Base-by-base conservation (phyloP, 2,329 filamentous ascomycete genomes). In the Trichoderma sp. region DNA sequence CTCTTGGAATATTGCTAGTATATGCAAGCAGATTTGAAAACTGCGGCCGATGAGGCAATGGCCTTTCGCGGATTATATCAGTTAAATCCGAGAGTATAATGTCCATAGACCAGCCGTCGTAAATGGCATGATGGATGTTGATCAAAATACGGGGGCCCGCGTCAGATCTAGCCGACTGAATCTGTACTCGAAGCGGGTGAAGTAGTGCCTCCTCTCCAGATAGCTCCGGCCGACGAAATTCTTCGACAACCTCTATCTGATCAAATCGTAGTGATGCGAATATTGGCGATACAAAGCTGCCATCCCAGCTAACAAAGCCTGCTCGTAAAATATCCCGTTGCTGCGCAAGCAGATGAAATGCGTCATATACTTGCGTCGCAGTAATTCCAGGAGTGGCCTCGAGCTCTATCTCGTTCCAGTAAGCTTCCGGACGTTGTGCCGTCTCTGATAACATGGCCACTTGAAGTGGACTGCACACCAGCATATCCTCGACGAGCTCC, bases 31-130 rank as follows among this genome's bases (percentile, higher is more conserved):
- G 83, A 0, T 88, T 80, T 0, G 86, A 84, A 79, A 94, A 97
- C 31, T 91, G 87, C 1, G 91, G 89, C 33, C 92, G 87, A 1
- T 79, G 59, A 0, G 78, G 50, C 1, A 85, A 77, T 5, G 67
- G 16, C 1, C 77, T 71, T 9, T 81, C 80, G 33, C 69, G 67
- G 0, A 93, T 79, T 1, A 93, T 78, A 0, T 79, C 80, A 4
- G 89, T 86, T 5, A 97, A 84, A 81, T 98, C 94, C 31, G 88
- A 85, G 16, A 94, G 79, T 0, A 97, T 83, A 35, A 96, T 86
- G 69, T 98, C 93, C 80, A 95, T 89, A 0, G 95, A 95, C 95
- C 95, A 98, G n/a, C 95, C 95, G 82, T 98, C 95, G 80, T 97
- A 98, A 1, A 97, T 82, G 0, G 94, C 91, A 83, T 98, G 95